Base-by-base conservation (phyloP, 306 rosid species). In the Trifolium fragiferum region DNA sequence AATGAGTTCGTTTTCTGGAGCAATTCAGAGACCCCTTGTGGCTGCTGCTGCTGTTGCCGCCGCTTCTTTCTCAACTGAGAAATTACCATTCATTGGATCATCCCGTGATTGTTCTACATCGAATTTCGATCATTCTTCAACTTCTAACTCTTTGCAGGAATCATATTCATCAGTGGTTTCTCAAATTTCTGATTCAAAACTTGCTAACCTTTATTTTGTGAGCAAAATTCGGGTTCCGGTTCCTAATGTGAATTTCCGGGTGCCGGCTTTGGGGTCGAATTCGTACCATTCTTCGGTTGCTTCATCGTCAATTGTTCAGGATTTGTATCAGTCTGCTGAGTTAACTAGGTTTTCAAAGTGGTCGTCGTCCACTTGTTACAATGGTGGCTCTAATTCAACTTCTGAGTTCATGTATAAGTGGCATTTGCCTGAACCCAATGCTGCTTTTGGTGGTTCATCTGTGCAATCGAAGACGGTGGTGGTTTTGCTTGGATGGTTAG, bases 401-500 rank as follows among this genome's bases (percentile, higher is more conserved):
- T 78, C 90, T 23, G 97, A 90, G 58, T 93, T 80, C 69, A 72
- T 84, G 85, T 94, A 94, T 80, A 76, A 88, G 76, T 94, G 99
- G 99, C 99, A 94, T 89, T 86, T 94, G 78, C 97, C 99, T 2
- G 89, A 90, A 78, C 88, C 86, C 0, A 72, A 68, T 47, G 70
- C 89, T 47, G 70, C 89, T 77, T 63, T 88, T 16, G 85, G 85
- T 33, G 19, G 88, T 78, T 85, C 92, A 0, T 74, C 84, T 0
- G 84, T 78, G 7, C 84, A 87, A 78, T 87, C 90, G 23, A 87
- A 87, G 86, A 94, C 99, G 0, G 97, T 94, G 81, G 99, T 94
- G 74, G 93, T 94, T 62, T 81, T 94, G 87, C 83, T 94, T 59
- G 99, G 99, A 53, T 94, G 99, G 99, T 73, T 94, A 83, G 99